Conservation (phyloP, 2,329 filamentous ascomycete genomes). For the Penicillium polonicum region DNA sequence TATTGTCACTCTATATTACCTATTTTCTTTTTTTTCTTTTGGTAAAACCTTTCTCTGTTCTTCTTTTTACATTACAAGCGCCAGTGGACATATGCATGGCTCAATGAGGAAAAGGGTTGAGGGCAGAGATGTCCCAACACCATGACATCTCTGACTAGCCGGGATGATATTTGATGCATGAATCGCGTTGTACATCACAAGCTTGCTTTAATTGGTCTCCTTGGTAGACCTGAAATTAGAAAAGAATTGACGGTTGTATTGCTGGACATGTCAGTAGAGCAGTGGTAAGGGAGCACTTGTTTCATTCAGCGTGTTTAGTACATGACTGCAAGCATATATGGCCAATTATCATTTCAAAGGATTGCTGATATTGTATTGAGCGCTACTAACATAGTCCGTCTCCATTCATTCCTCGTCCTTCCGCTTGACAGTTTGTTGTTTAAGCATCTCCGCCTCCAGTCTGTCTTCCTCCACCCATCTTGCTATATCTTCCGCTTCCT, state of each 20-base stretch:
- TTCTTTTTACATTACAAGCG: background rate
- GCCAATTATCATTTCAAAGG: too few relatives aligned
- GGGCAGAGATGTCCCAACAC: background rate
- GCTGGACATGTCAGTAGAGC: background rate
- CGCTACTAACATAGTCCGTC: too few relatives aligned
- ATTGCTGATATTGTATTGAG: too few relatives aligned
- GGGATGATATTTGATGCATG: constrained; percentile 2
- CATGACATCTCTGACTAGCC: background rate
- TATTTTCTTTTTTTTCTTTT: background rate
- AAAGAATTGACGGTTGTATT: background rate
- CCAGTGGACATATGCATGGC: background rate
- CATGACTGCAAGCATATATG: too few relatives aligned
- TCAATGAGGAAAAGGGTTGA: background rate
- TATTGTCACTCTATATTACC: background rate
- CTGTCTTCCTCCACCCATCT: too few relatives aligned
- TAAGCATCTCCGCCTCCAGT: too few relatives aligned
- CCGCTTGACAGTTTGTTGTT: too few relatives aligned
- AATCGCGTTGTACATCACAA: constrained; percentile 9
- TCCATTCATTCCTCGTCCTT: too few relatives aligned
- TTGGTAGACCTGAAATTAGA: background rate
- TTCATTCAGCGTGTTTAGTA: background rate
- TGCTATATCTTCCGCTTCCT: too few relatives aligned
- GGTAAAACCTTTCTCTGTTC: background rate
- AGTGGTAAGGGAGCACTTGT: background rate
- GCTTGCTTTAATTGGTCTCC: background rate